Conservation (phyloP, 2,329 filamentous ascomycete species). For the Curvularia sp. region DNA sequence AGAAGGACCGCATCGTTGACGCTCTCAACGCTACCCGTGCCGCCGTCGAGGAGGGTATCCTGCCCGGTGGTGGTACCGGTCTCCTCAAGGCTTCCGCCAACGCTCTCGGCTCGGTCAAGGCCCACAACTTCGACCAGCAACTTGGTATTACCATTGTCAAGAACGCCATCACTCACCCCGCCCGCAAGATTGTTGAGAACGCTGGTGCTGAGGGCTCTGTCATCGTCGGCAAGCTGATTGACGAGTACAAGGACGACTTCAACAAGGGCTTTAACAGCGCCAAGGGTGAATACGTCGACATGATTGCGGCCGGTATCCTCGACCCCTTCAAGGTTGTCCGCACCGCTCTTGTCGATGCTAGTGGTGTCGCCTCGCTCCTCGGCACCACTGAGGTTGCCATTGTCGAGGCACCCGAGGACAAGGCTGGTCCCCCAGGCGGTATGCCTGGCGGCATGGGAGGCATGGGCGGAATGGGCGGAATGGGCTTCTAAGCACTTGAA, state of each 20-base stretch:
- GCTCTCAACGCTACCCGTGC: slow-evolving; percentile 97
- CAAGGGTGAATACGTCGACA: slow-evolving; percentile 98
- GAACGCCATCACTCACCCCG: slow-evolving; percentile 95
- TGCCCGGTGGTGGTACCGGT: slow-evolving; percentile 96
- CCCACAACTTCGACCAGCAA: slow-evolving; percentile 97
- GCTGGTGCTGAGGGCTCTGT: slow-evolving; percentile 95
- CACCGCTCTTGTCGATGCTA: slow-evolving; percentile 92
- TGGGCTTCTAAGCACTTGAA: slow-evolving; percentile 62
- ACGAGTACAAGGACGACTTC: slow-evolving; percentile 91
- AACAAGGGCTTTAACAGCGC: slow-evolving; percentile 97
- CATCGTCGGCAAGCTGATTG: slow-evolving; percentile 95
- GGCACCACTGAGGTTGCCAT: slow-evolving; percentile 98
- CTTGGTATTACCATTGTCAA: slow-evolving; percentile 97
- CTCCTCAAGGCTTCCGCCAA: slow-evolving; percentile 96
- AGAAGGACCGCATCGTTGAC: slow-evolving; percentile 99
- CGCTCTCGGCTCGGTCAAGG: slow-evolving; percentile 81
- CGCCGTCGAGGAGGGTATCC: slow-evolving; percentile 98
- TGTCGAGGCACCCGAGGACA: slow-evolving; percentile 94
- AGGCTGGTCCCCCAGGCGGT: slow-evolving; percentile 64
- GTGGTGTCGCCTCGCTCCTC: slow-evolving; percentile 93
- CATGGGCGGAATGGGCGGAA: slow-evolving; percentile 60
- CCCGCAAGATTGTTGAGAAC: slow-evolving; percentile 96
- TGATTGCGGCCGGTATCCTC: slow-evolving; percentile 96
- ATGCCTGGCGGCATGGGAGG: slow-evolving; percentile 65
- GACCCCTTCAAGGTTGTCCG: slow-evolving; percentile 99